Evolutionary conservation across 2,329 filamentous ascomycete genomes (phyloP).

Genomic region (Calycina herbarum): DNA sequence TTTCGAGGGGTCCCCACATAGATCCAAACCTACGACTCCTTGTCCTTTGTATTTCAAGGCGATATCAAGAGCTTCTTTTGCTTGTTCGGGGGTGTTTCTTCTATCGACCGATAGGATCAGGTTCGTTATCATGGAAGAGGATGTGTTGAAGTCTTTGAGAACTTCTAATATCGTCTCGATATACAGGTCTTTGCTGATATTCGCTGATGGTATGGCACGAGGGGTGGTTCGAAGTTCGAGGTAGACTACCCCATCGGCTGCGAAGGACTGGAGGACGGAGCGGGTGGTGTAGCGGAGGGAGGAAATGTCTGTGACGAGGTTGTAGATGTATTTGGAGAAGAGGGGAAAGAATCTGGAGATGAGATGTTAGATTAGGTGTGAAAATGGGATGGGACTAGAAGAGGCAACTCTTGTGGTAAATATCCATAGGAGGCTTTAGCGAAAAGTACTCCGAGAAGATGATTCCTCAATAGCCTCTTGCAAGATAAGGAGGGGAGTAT

Average conservation of each 20-base stretch:
- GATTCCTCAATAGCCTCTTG: too few species aligned
- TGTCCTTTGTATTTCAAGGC: constrained; percentile 53
- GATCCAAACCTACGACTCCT: constrained; percentile 72
- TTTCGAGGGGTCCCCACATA: constrained; percentile 72
- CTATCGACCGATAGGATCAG: constrained; percentile 78
- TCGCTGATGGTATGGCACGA: constrained; percentile 54
- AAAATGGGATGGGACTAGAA: neutral
- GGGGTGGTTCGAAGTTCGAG: constrained; percentile 81
- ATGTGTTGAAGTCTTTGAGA: constrained; percentile 51
- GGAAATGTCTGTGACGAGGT: constrained; percentile 63
- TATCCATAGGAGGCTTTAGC: neutral
- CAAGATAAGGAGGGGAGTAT: neutral
- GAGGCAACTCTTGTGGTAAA: neutral
- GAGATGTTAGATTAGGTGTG: constrained; percentile 1
- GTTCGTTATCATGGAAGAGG: constrained; percentile 53
- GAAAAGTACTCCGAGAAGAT: too few species aligned
- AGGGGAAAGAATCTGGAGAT: constrained; percentile 68
- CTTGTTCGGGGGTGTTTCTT: constrained; percentile 56
- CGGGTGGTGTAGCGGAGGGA: constrained; percentile 63
- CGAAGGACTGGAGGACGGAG: constrained; percentile 66
- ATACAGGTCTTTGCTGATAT: constrained; percentile 60
- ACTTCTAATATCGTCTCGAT: constrained; percentile 63
- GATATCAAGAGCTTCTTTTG: constrained; percentile 63
- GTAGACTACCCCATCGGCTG: constrained; percentile 70
- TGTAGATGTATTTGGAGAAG: constrained; percentile 79